Evolutionary conservation across 805 yeast genomes (phyloP), one percentile per base, ranked within the genome.

Genomic region (Cyberlindnera nakhonratchasimensis): DNA sequence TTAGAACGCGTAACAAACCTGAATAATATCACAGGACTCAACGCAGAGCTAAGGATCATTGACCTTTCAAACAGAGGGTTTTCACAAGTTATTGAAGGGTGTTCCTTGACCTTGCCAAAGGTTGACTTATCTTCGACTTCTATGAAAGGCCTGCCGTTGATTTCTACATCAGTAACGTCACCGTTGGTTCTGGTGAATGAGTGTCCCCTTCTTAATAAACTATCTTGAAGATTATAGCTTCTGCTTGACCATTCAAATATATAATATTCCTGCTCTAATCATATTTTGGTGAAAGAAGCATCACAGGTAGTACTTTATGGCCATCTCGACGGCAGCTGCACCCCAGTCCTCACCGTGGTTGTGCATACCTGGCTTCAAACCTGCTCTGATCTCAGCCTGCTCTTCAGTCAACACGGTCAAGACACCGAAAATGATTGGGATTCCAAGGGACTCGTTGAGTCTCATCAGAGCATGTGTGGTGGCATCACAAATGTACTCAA

Each of bases 321-420:
- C 82, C 98, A 93, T 91, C 70, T 91, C 99, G 21, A 93, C 96
- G 13, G 99, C 99, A 41, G 97, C 96, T 26, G 95, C 90, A 53
- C 96, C 99, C 99, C 99, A 91, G 64, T 93, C 99, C 59, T 77
- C 87, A 51, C 99, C 99, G 59, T 93, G 99, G 70, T 91, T 91
- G 65, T 93, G 98, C 80, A 81, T 77, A 10, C 62, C 68, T 53
- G 80, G 80, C 44, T 84, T 88, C 48, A 91, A 69, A 20, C 98
- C 99, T 11, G 98, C 96, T 66, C 99, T 82, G 17, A 81, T 80
- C 53, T 82, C 76, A 12, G 98, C 99, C 69, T 93, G 99, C 57
- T 85, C 90, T 53, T 89, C 96, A 22, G 96, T 90, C 54, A 90
- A 65, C 65, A 96, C 90, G 17, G 98, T 93, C 57, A 93, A 75